Conservation (phyloP, 441 rosid genomes). For the Pelargonium citronellum region DNA sequence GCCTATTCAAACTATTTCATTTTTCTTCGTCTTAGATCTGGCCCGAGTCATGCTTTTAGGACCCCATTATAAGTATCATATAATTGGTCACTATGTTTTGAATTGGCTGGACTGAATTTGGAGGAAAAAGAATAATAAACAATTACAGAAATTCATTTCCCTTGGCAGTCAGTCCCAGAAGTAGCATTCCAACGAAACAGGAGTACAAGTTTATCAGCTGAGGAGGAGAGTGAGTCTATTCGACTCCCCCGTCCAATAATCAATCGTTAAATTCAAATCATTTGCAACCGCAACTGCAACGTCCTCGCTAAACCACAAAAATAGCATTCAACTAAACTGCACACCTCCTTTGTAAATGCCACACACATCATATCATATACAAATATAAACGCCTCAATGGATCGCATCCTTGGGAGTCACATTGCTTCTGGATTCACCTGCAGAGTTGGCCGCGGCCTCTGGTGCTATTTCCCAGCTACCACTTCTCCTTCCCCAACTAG, state of each 20-base stretch:
- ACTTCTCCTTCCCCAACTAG: slow-evolving; percentile 71
- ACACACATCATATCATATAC: slow-evolving; percentile 8
- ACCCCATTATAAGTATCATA: too few species aligned
- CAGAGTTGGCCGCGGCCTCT: slow-evolving; percentile 46
- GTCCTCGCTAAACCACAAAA: slow-evolving; percentile 14
- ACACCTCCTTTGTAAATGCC: slow-evolving; percentile 10
- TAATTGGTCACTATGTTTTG: too few species aligned
- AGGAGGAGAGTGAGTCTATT: slow-evolving; percentile 14
- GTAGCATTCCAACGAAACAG: slow-evolving; percentile 19
- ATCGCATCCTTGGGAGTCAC: slow-evolving; percentile 39
- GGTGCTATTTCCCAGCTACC: slow-evolving; percentile 62
- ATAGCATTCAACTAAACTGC: slow-evolving; percentile 18
- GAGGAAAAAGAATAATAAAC: too few species aligned
- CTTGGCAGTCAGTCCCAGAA: not conserved
- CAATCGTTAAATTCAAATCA: slow-evolving; percentile 17
- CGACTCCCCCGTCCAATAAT: slow-evolving; percentile 17
- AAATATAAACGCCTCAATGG: slow-evolving; percentile 27
- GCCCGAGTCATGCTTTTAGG: too few species aligned
- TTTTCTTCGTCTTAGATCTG: too few species aligned
- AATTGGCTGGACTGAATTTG: too few species aligned
- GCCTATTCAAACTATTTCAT: too few species aligned
- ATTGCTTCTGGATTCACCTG: slow-evolving; percentile 52
- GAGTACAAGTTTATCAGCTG: slow-evolving; percentile 19
- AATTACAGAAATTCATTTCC: too few species aligned
- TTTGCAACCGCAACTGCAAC: slow-evolving; percentile 13